These are phyloP conservation scores for Seiridium cupressi DNA, from an alignment of 2,329 filamentous ascomycete genomes.

Conservation along the genomic window DNA sequence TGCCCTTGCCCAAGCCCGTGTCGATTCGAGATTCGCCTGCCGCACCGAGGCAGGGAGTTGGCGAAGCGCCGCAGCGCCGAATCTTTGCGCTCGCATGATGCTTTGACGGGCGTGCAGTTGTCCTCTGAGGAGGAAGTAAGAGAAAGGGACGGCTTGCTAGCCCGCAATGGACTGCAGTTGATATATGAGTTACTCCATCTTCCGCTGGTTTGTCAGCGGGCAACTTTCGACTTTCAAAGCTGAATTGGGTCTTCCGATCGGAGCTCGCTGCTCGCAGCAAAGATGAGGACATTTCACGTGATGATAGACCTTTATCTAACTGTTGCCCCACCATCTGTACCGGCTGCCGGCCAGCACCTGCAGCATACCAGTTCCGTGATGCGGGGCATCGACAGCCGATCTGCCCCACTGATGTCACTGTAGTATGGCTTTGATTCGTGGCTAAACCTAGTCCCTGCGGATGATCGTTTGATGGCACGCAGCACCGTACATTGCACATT, in stretches of 20 bases:
- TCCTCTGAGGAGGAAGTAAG: neutral
- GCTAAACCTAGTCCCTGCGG: too few species aligned
- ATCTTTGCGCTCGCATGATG: conserved; percentile 21
- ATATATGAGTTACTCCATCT: conserved; percentile 15
- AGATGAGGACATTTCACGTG: conserved; percentile 14
- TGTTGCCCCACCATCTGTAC: neutral
- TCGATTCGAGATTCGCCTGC: neutral
- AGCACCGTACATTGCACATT: too few species aligned
- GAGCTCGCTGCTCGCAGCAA: neutral
- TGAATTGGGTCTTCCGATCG: neutral
- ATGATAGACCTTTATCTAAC: neutral
- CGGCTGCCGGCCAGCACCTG: neutral
- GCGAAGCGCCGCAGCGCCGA: conserved; percentile 20
- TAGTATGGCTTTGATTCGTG: too few species aligned
- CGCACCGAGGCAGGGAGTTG: conserved; percentile 18
- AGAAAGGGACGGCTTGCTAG: neutral
- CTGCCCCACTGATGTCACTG: neutral
- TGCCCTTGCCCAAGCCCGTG: neutral
- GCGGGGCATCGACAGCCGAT: neutral
- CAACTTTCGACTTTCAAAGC: conserved; percentile 4
- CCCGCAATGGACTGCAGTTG: conserved; percentile 9
- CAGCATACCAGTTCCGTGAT: neutral
- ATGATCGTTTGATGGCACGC: too few species aligned
- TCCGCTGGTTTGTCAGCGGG: conserved; percentile 18
- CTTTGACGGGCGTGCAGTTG: neutral